phyloP scores from a whole-genome alignment of 73 alveolate genomes.

The Urostyla sp. region DNA sequence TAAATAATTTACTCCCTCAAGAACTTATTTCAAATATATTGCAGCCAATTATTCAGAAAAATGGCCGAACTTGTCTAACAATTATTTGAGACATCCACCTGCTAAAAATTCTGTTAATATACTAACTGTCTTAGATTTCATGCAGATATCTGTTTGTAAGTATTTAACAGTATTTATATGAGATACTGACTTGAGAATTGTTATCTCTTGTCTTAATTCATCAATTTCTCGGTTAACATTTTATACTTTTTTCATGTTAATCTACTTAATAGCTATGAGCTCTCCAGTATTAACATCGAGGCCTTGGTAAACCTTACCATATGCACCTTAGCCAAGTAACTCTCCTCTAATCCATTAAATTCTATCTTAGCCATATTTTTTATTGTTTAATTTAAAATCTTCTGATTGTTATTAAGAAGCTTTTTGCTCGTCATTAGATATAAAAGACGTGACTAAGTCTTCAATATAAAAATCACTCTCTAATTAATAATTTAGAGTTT shows the following conservation, averaged over 20 bases:
- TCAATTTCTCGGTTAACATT: conserved; percentile 4
- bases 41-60: conserved; percentile 51
- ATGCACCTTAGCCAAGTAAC: conserved; percentile 92
- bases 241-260: conserved; percentile 44
- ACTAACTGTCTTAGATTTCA: conserved; percentile 61
- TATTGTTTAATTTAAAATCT: too few relatives aligned
- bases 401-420: too few relatives aligned
- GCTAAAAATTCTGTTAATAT: conserved; percentile 80
- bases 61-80: conserved; percentile 52
- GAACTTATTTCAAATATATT: conserved; percentile 67
- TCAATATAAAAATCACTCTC: too few relatives aligned
- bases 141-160: conserved; percentile 66
- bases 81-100: conserved; percentile 70
- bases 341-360: conserved; percentile 74
- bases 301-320: conserved; percentile 93
- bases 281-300: conserved; percentile 81
- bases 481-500: too few relatives aligned
- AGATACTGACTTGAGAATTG: conserved; percentile 56
- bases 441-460: too few relatives aligned
- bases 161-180: conserved; percentile 82
- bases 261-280: conserved; percentile 83
- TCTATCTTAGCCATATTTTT: too few relatives aligned
- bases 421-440: too few relatives aligned
- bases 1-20: conserved; percentile 76
- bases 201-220: conserved; percentile 69